Percentiles rank a stretch among this genome's conserved stretches.
Conservation (phyloP, 116 monocot genomes). For the Papilionanthe hybrid region DNA sequence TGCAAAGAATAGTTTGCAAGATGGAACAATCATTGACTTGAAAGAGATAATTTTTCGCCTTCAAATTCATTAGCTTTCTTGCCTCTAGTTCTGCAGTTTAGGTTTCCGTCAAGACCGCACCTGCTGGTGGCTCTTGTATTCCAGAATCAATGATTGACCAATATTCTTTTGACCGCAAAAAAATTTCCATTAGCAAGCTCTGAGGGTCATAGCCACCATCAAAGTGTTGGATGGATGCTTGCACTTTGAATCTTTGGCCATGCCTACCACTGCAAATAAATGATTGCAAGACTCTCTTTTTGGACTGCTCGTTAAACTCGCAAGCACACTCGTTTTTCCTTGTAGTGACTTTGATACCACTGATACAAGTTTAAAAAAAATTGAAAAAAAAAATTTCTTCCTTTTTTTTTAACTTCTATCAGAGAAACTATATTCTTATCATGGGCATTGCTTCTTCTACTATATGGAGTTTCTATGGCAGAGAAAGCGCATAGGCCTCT, state of each 20-base stretch:
- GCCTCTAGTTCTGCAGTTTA: conserved; percentile 1
- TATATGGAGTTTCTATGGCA: too few species aligned
- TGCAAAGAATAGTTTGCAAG: conserved; percentile 15
- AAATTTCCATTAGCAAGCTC: conserved; percentile 2
- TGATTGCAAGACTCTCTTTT: too few species aligned
- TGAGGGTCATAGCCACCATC: conserved; percentile 14
- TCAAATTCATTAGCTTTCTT: neutral
- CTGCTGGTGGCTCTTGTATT: neutral
- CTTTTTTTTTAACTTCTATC: too few species aligned
- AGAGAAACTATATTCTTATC: too few species aligned
- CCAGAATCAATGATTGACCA: neutral
- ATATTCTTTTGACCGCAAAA: conserved; percentile 12
- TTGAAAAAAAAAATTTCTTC: too few species aligned
- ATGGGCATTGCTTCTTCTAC: too few species aligned
- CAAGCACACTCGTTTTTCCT: too few species aligned
- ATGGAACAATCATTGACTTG: conserved; percentile 12
- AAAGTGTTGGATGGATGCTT: conserved; percentile 3
- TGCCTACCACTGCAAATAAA: too few species aligned
- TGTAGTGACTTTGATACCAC: too few species aligned
- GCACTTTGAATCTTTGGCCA: neutral
- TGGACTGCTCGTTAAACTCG: too few species aligned
- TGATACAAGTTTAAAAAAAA: too few species aligned
- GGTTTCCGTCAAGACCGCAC: neutral
- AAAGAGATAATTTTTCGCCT: conserved; percentile 15
- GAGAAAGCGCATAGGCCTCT: conserved; percentile 53